phyloP scores from a whole-genome alignment of 2,329 filamentous ascomycete species.

The Aotearoamyces nothofagi region DNA sequence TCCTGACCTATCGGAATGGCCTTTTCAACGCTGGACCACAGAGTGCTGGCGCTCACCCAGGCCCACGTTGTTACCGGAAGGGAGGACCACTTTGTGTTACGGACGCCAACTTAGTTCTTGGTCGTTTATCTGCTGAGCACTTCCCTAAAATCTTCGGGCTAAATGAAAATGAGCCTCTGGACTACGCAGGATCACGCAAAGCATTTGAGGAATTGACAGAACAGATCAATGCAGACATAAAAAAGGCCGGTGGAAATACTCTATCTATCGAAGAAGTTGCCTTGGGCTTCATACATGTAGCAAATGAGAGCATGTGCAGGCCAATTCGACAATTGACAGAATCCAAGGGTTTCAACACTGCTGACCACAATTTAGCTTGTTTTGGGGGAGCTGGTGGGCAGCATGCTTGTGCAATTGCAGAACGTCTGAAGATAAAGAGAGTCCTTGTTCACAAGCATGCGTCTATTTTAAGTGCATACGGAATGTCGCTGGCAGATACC shows the following conservation, averaged over 20 bases:
- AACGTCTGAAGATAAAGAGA: conserved; percentile 69
- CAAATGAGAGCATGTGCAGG: conserved; percentile 78
- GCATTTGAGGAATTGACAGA: conserved; percentile 62
- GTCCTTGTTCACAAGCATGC: conserved; percentile 76
- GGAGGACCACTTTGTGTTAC: conserved; percentile 78
- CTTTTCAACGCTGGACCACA: conserved; percentile 56
- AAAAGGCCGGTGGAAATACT: conserved; percentile 30
- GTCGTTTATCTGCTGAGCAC: conserved; percentile 70
- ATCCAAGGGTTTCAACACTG: conserved; percentile 77
- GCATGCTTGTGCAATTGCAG: conserved; percentile 73
- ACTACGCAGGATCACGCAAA: conserved; percentile 55
- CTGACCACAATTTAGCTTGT: conserved; percentile 69
- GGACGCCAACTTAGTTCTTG: conserved; percentile 75
- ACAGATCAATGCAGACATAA: conserved; percentile 59
- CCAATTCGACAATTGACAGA: conserved; percentile 81
- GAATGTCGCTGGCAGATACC: conserved; percentile 81
- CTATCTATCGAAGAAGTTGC: conserved; percentile 47
- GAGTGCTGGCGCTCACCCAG: conserved; percentile 58
- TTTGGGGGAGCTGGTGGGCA: conserved; percentile 86
- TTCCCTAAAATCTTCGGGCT: conserved; percentile 89
- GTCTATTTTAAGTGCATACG: conserved; percentile 74
- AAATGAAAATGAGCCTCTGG: conserved; percentile 66
- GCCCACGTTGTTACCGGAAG: conserved; percentile 80
- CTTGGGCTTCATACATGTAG: conserved; percentile 51
- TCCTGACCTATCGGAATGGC: conserved; percentile 51